Evolutionary conservation across 345 rosid genomes (phyloP), one percentile per base, ranked within the genome.

Genomic region (Sisymbrium altissimum): DNA sequence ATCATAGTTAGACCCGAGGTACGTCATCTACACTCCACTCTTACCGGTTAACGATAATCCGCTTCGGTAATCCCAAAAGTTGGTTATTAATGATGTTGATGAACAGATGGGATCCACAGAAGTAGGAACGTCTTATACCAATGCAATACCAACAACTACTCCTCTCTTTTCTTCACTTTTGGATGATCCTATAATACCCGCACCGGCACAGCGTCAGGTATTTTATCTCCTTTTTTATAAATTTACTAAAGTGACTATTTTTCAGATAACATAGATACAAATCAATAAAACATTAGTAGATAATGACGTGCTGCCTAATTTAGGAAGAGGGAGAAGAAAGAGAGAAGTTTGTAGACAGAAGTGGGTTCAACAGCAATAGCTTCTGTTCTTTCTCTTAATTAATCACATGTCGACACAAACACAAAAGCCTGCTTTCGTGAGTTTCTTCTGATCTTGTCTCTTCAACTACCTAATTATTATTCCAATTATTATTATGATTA

Each of bases 1-100:
- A 64, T 86, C 38, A 80, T 83, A 79, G 61, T 57, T 44, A 79
- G 74, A 79, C 82, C 89, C 27, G 88, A 84, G 88, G 89, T 89
- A 77, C 64, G 5, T 13, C 41, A 23, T 73, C 30, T 10, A 18
- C 32, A 62, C n/a, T 17, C 23, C n/a, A 32, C 7, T 21, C n/a
- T 71, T 9, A 45, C 10, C 36, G 46, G 36, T 65, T 65, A 65
- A 32, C 4, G 1, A 43, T 33, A 55, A 65, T 32, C 21, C 56
- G 46, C 21, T 64, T 55, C 8, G n/a, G 21, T 33, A 45, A 10
- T 17, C 7, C 66, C 11, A 19, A 13, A 45, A 33, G 1, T 40
- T 4, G 66, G 36, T 58, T 71, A 60, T 41, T 12, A 2, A 50
- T 60, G n/a, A 14, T 43, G 25, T 32, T 39, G 23, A 72, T 73